These are phyloP conservation scores for Adansonia grandidieri DNA, from an alignment of 441 rosid genomes.

Conservation along the genomic window DNA sequence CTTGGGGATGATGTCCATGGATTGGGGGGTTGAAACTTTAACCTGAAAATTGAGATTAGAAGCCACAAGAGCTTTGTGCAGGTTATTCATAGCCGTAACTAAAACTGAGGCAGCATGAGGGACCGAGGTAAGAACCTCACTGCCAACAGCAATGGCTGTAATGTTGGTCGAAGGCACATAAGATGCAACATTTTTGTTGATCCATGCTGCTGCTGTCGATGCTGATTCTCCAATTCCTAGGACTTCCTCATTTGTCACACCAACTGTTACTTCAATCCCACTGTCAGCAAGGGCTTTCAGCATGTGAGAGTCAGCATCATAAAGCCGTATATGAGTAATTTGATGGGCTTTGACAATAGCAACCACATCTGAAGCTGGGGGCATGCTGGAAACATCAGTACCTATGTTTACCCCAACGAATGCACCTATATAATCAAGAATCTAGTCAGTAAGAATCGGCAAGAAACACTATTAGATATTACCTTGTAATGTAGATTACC, in stretches of 20 bases:
- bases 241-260: conserved; percentile 76
- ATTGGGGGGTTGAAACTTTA: conserved; percentile 81
- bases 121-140: conserved; percentile 73
- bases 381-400: conserved; percentile 70
- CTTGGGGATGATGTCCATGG: conserved; percentile 81
- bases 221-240: conserved; percentile 75
- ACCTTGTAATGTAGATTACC: background rate
- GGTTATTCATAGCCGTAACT: conserved; percentile 78
- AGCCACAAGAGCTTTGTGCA: conserved; percentile 86
- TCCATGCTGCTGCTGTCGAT: conserved; percentile 82
- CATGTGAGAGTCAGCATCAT: conserved; percentile 77
- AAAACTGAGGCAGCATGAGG: conserved; percentile 77
- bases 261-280: conserved; percentile 79
- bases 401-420: conserved; percentile 85
- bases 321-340: conserved; percentile 86
- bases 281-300: conserved; percentile 81
- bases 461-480: conserved; percentile 1
- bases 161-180: conserved; percentile 87
- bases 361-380: conserved; percentile 66
- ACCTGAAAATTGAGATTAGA: conserved; percentile 72
- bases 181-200: conserved; percentile 78
- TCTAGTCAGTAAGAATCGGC: conserved; percentile 22
- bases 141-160: conserved; percentile 91
- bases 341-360: conserved; percentile 56
- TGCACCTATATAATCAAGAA: conserved; percentile 58